Percentiles rank a stretch among this genome's conserved stretches.
Evolutionary conservation across 176 grass and related monocot genomes (phyloP).

Genomic region (Carex parvula): DNA sequence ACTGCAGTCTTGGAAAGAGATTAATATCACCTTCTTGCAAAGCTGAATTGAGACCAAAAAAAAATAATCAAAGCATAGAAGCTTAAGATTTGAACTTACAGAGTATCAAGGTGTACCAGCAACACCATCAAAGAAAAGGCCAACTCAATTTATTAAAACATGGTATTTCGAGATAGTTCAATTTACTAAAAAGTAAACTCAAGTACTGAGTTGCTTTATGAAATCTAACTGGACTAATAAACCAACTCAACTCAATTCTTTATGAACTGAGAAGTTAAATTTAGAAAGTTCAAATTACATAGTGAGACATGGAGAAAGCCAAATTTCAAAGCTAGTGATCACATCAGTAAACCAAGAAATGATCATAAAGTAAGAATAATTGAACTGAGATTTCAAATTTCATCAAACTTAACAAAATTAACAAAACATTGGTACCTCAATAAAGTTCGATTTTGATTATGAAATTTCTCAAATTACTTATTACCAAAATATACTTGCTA

Average conservation of each 20-base stretch:
- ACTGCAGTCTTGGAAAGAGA: not conserved
- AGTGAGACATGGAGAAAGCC: not conserved
- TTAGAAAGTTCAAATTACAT: not conserved
- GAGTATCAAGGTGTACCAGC: not conserved
- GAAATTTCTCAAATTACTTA: not conserved
- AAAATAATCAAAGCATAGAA: constrained; percentile 10
- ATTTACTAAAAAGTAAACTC: not conserved
- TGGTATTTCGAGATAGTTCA: not conserved
- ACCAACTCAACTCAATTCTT: not conserved
- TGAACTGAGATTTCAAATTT: not conserved
- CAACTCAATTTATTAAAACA: not conserved
- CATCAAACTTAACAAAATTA: not conserved
- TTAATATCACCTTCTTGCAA: not conserved
- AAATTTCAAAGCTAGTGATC: not conserved
- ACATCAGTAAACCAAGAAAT: not conserved
- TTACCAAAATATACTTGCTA: not conserved
- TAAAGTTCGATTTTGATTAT: not conserved
- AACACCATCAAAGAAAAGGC: no score
- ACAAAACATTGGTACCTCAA: not conserved
- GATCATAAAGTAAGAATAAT: not conserved
- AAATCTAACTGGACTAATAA: not conserved
- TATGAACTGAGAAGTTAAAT: not conserved
- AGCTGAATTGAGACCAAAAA: constrained; percentile 19
- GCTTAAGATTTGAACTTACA: not conserved
- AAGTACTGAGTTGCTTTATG: not conserved